Base-by-base conservation (phyloP, 306 rosid species). In the Astragalus membranaceus region DNA sequence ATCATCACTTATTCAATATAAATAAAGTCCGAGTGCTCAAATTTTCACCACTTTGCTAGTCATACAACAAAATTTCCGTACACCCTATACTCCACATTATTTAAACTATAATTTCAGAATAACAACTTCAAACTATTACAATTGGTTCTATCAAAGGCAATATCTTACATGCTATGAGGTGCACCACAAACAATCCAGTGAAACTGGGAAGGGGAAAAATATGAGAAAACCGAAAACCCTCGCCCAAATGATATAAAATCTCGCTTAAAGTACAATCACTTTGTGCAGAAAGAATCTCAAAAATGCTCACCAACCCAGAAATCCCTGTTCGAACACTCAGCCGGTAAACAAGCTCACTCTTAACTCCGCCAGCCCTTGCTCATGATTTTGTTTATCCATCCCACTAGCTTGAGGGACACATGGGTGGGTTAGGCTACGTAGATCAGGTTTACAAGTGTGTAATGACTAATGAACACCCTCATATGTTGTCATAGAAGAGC, bases 291-390 rank as follows among this genome's bases (percentile, higher is more conserved):
- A 88, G 88, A 90, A 85, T 83, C 70, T 81, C 86, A 79, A 83
- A 89, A 86, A 78, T 85, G 79, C 77, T 85, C 64, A 84, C 84
- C 89, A 68, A 79, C 88, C 87, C 85, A 37, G 78, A 70, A 85
- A 87, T 77, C 82, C 83, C 80, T 67, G 83, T 78, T 79, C 81
- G 75, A 81, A 84, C 82, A 79, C 84, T 66, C 73, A 57, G 88
- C 85, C 71, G 80, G 79, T 66, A 83, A 80, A 79, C 81, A 73
- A 79, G 80, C 86, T 83, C 87, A 75, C 77, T 55, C 80, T 74
- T 70, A 73, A 79, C 68, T 75, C 90, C 88, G 89, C 90, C 88
- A 85, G 97, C 96, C 85, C 96, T 81, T 43, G 95, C 91, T 82
- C 73, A 49, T 48, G 81, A 79, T 72, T 77, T 79, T 37, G 53